These are phyloP conservation scores for Aspergillus nanangensis DNA, from an alignment of 495 filamentous ascomycete genomes.

Conservation along the genomic window DNA sequence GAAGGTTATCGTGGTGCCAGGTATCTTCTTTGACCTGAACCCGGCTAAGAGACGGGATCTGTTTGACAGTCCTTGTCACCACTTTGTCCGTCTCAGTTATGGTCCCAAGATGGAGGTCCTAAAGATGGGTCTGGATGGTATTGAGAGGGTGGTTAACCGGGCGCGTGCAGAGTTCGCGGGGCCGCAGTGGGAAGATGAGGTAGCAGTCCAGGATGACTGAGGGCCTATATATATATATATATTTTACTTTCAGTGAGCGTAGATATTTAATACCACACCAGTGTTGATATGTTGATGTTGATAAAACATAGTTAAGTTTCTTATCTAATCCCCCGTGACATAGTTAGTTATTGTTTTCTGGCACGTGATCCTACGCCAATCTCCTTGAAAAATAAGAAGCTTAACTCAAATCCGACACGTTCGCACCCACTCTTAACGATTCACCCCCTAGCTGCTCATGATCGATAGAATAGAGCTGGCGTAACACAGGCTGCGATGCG, in stretches of 20 bases:
- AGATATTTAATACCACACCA: too few species aligned
- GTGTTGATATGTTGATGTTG: too few species aligned
- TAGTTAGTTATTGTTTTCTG: too few species aligned
- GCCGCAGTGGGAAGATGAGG: constrained; percentile 35
- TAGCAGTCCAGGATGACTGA: constrained; percentile 38
- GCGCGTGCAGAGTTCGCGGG: constrained; percentile 29
- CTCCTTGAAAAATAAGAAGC: too few species aligned
- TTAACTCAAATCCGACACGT: too few species aligned
- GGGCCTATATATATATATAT: too few species aligned
- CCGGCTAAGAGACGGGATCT: constrained; percentile 84
- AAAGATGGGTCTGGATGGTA: constrained; percentile 79
- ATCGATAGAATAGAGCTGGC: background rate
- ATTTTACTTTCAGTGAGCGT: too few species aligned
- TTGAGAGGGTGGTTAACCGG: constrained; percentile 66
- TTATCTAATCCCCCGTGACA: too few species aligned
- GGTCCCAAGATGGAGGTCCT: constrained; percentile 87
- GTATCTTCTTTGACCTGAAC: constrained; percentile 82
- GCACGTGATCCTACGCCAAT: too few species aligned
- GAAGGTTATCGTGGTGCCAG: constrained; percentile 92
- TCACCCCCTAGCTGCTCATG: background rate
- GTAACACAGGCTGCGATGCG: constrained; percentile 5
- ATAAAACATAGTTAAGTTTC: too few species aligned
- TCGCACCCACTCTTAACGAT: background rate
- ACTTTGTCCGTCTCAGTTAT: constrained; percentile 89
- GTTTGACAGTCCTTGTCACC: constrained; percentile 93